Base-by-base conservation (phyloP, 305 asterid species). In the Solanum chacoense region DNA sequence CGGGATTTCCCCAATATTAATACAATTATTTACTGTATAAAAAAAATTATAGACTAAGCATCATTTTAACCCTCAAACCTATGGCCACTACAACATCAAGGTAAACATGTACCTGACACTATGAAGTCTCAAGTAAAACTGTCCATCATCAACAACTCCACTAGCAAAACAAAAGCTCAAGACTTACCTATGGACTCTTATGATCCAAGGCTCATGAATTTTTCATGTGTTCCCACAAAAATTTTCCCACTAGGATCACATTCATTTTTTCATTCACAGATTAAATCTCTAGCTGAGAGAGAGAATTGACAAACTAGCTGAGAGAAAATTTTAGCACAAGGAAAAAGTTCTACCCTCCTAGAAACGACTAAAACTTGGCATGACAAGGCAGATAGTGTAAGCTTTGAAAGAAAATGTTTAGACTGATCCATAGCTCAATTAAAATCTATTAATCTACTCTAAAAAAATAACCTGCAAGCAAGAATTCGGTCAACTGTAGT, bases 401-500 rank as follows among this genome's bases (percentile, higher is more conserved):
- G 74, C 75, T 50, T 84, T 84, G 50, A 32, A 31, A 55, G 34
- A 84, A 84, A 55, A 84, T 31, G 28, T 32, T 55, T 34, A 59
- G 75, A 55, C n/a, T 22, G 45, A 55, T 31, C 45, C 67, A 40
- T 14, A 84, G 74, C 50, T 84, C 75, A 84, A 55, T 55, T 11
- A n/a, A 84, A 84, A 55, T 84, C 45, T 84, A 84, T 34, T 84
- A 22, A 55, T 31, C 45, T 55, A 84, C 87, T 55, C n/a, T 55
- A 11, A 22, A 84, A 84, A 85, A 11, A 45, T 74, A 84, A 97
- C 99, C 99, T 97, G 99, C 96, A 93, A 86, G 98, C 93, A 89
- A 97, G 94, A 91, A 97, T 91, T 71, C 99, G 95, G 88, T 97
- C 99, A 89, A 96, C 98, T 55, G 97, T 94, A 10, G 98, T 97